These are phyloP conservation scores for Gossypium australe DNA, from an alignment of 345 rosid genomes.

Conservation along the genomic window DNA sequence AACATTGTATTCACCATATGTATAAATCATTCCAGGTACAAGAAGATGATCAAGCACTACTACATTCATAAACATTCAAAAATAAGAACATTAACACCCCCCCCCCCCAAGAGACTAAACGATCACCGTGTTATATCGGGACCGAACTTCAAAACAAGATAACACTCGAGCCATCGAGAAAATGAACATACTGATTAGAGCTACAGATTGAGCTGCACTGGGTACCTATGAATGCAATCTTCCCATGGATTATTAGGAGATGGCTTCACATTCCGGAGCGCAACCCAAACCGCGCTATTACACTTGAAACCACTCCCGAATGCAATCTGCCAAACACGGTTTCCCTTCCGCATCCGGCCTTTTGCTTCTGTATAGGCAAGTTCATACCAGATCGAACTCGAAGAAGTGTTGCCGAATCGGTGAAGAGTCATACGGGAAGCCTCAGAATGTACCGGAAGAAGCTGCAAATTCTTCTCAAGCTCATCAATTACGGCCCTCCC, in stretches of 20 bases:
- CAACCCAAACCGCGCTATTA: constrained; percentile 83
- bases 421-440: constrained; percentile 88
- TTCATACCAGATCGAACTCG: constrained; percentile 93
- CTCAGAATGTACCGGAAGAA: constrained; percentile 58
- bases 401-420: constrained; percentile 90
- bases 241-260: constrained; percentile 64
- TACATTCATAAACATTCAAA: background rate
- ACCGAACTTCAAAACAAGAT: background rate
- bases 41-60: constrained; percentile 8
- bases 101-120: constrained; percentile 1
- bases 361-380: constrained; percentile 76
- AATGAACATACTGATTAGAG: constrained; percentile 14
- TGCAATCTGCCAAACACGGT: constrained; percentile 88
- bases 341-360: constrained; percentile 74
- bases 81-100: background rate
- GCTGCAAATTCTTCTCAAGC: constrained; percentile 93
- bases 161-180: background rate
- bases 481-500: constrained; percentile 93
- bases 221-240: constrained; percentile 65
- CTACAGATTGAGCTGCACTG: constrained; percentile 49
- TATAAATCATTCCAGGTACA: constrained; percentile 14
- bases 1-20: constrained; percentile 9
- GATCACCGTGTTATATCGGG: constrained; percentile 6
- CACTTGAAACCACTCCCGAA: constrained; percentile 92
- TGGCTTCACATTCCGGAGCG: constrained; percentile 46